Conservation (phyloP, 1,284 basidiomycete genomes). For the Pseudozyma pruni region DNA sequence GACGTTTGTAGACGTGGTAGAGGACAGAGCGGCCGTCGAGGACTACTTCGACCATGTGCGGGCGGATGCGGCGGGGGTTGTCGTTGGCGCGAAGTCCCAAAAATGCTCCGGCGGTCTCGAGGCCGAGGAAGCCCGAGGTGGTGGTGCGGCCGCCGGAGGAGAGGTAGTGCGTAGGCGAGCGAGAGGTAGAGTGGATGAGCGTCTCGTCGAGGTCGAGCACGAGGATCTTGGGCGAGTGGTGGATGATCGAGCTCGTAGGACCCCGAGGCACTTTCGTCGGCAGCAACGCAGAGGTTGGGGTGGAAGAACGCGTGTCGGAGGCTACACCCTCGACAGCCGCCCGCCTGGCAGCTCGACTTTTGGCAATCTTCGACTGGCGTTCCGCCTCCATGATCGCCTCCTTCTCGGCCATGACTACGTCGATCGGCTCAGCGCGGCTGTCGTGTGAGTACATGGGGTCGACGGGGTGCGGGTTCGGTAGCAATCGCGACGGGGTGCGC, state of each 20-base stretch:
- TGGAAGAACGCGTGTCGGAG: not conserved
- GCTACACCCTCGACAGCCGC: conserved; percentile 9
- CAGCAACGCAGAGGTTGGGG: conserved; percentile 4
- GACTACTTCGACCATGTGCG: conserved; percentile 95
- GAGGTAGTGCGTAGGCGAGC: conserved; percentile 70
- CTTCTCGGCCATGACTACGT: conserved; percentile 32
- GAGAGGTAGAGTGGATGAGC: conserved; percentile 93
- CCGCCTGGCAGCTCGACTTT: conserved; percentile 26
- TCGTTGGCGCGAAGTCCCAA: conserved; percentile 60
- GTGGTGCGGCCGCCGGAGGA: conserved; percentile 24
- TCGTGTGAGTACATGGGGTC: conserved; percentile 56
- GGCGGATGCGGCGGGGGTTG: conserved; percentile 72
- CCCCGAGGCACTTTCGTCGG: conserved; percentile 29
- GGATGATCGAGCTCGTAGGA: conserved; percentile 53
- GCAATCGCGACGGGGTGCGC: conserved; percentile 31
- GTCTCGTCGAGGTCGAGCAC: conserved; percentile 94
- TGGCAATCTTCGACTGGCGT: conserved; percentile 31
- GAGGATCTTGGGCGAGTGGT: conserved; percentile 66
- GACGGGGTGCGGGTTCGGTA: conserved; percentile 57
- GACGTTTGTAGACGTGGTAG: conserved; percentile 98
- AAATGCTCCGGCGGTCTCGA: conserved; percentile 54
- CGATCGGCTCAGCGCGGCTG: conserved; percentile 33
- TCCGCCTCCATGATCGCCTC: conserved; percentile 44
- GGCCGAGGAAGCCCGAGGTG: conserved; percentile 51
- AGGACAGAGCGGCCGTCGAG: conserved; percentile 86